Evolutionary conservation across 805 yeast species (phyloP), one percentile per base, ranked within the genome.

Genomic region (Kluyveromyces nonfermentans): DNA sequence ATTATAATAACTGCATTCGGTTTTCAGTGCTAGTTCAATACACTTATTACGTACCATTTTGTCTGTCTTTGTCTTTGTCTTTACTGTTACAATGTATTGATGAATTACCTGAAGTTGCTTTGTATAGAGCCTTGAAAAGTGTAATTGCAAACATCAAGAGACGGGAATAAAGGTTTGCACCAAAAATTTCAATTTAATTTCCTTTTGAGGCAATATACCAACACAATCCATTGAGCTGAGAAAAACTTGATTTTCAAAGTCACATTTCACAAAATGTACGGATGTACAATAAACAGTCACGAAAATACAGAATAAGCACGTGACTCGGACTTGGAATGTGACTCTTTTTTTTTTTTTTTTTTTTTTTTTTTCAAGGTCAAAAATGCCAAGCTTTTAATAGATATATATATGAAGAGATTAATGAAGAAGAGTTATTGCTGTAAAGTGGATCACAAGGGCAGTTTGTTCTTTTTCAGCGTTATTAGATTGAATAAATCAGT

Each of bases 21-120:
- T 15, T 2, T 12, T 33, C 14, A 17, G 14, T 17, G 21, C 14
- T 12, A 18, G 7, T 15, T 12, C 2, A 33, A 40, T 18, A 22
- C 30, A 28, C 40, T 17, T 35, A 34, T 40, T 46, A 52, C 55
- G 53, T 52, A 52, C 55, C 55, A 52, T 52, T 50, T 50, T 52
- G 50, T 49, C 45, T 42, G 41, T 38, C 16, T 19, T 38, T 38
- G 21, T 17, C 22, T 36, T 20, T 10, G 39, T 12, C 19, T 34
- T 18, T 16, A 34, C 19, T 25, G 30, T 4, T 4, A 10, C 3
- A 6, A 4, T 25, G 30, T 25, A 4, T 10, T 25, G 12, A 2
- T 6, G 7, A 25, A 25, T 14, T 10, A 25, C 14, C 3, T 10
- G 30, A 25, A 14, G 14, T 25, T 25, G 12, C 3, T 25, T 25